These are phyloP conservation scores for Talaromyces sp. DNA, from an alignment of 2,329 filamentous ascomycete genomes.

Conservation along the genomic window DNA sequence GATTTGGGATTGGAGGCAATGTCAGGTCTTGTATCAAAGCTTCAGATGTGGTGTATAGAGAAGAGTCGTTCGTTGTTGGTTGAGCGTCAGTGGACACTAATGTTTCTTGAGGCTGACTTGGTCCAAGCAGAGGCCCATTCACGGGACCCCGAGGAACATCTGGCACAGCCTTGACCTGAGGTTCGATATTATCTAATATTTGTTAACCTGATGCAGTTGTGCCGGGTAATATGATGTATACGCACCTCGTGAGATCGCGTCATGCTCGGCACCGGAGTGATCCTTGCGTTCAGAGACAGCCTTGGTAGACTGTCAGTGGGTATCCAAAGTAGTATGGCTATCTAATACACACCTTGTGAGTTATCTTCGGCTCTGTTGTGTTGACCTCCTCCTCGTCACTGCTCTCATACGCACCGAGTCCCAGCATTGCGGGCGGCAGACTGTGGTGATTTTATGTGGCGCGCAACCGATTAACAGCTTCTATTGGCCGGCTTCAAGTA, in stretches of 20 bases:
- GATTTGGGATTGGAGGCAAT: conserved; percentile 39
- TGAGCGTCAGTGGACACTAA: conserved; percentile 10
- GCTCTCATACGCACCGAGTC: conserved; percentile 39
- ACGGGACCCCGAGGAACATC: conserved; percentile 6
- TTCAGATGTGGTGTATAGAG: conserved; percentile 46
- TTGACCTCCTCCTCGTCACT: conserved; percentile 41
- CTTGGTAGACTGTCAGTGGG: not conserved
- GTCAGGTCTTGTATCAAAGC: conserved; percentile 53
- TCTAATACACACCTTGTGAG: conserved; percentile 19
- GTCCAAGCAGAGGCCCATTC: conserved; percentile 31
- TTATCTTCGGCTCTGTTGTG: conserved; percentile 10
- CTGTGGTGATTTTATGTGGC: not conserved
- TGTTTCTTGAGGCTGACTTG: conserved; percentile 23
- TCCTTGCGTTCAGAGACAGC: not conserved
- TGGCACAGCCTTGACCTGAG: not conserved
- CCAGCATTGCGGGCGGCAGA: conserved; percentile 27
- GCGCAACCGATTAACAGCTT: not conserved
- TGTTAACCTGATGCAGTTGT: not conserved
- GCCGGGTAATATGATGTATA: not conserved
- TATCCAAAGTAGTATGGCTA: not conserved
- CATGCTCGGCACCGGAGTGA: not conserved
- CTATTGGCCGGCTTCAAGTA: not conserved
- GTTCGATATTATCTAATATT: not conserved
- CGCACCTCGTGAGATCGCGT: not conserved
- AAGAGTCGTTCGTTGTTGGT: conserved; percentile 24